Conservation (phyloP, 2,329 filamentous ascomycete genomes). For the Dothistroma pini region DNA sequence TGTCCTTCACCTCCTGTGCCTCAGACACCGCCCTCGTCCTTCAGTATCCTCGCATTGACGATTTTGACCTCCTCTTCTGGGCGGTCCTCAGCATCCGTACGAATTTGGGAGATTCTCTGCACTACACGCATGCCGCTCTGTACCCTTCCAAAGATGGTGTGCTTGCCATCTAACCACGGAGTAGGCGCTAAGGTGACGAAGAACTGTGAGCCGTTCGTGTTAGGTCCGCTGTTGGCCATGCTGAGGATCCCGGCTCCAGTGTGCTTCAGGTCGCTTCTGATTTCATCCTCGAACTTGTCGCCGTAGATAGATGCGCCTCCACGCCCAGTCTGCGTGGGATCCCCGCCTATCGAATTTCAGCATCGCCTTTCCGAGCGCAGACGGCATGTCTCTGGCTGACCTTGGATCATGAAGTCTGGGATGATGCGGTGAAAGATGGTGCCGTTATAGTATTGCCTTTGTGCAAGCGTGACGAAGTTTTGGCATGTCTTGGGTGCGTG, state of each 20-base stretch:
- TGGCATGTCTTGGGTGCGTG: conserved; percentile 64
- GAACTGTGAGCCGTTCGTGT: conserved; percentile 95
- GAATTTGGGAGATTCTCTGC: conserved; percentile 81
- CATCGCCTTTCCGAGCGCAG: background rate
- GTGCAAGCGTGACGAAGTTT: conserved; percentile 74
- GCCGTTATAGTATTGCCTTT: conserved; percentile 82
- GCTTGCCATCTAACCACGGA: conserved; percentile 94
- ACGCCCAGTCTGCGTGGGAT: conserved; percentile 88
- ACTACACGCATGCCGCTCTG: conserved; percentile 79
- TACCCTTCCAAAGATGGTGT: conserved; percentile 93
- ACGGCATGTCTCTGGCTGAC: background rate
- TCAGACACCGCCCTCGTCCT: too few relatives aligned
- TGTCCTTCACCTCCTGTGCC: too few relatives aligned
- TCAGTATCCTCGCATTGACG: conserved; percentile 65
- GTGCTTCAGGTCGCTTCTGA: conserved; percentile 73
- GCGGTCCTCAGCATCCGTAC: conserved; percentile 75
- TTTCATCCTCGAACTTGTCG: conserved; percentile 92
- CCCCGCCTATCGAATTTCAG: conserved; percentile 45
- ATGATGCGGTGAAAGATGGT: conserved; percentile 92
- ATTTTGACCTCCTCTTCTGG: conserved; percentile 82
- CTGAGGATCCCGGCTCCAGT: conserved; percentile 87
- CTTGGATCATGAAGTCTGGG: conserved; percentile 90
- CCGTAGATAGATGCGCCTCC: conserved; percentile 89
- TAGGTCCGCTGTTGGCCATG: conserved; percentile 92
- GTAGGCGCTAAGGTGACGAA: conserved; percentile 93